Base-by-base conservation (phyloP, 805 yeast genomes). In the Myxozyma udenii region DNA sequence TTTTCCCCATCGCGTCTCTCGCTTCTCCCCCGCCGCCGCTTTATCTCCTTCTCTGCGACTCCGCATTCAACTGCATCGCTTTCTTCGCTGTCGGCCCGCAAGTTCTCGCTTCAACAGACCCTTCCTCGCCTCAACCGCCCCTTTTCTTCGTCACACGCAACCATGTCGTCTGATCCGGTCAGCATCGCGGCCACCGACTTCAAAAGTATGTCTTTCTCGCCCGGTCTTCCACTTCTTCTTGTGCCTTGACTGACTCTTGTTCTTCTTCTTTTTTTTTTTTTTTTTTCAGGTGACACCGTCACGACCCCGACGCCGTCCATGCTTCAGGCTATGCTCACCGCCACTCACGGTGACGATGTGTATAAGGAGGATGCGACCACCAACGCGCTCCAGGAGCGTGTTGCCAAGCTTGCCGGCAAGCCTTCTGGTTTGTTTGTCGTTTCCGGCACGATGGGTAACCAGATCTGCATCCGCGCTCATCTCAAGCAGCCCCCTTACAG, bases 361-460 rank as follows among this genome's bases (percentile, higher is more conserved):
- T 87, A 87, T 70, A 76, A 79, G 57, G 96, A 90, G 66, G 98
- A 90, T 66, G 69, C 69, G 19, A 80, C 83, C 58, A 87, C 95
- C 22, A 66, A 75, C 25, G 77, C 71, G 19, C 71, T 90, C 41
- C 93, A 89, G 66, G 64, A 68, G 7, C 76, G 76, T 49, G 80
- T 90, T 49, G 84, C 87, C 4, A 70, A 73, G 22, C 61, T 89
- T 50, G 76, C 95, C 4, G 95, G 95, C 16, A 86, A 84, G 61
- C 87, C 82, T 60, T 85, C 87, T 1, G 96, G 86, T 11, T 67
- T 88, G 46, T 90, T 76, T 69, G 87, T 95, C 69, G 87, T 83
- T 19, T 84, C 95, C 21, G 97, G 98, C 41, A 91, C 97, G 4
- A 69, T 90, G 68, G 84, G 95, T 9, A 90, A 90, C 70, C 98